Evolutionary conservation across 148 eudicot genomes (phyloP), one percentile per base, ranked within the genome.

Genomic region (Silene conica): DNA sequence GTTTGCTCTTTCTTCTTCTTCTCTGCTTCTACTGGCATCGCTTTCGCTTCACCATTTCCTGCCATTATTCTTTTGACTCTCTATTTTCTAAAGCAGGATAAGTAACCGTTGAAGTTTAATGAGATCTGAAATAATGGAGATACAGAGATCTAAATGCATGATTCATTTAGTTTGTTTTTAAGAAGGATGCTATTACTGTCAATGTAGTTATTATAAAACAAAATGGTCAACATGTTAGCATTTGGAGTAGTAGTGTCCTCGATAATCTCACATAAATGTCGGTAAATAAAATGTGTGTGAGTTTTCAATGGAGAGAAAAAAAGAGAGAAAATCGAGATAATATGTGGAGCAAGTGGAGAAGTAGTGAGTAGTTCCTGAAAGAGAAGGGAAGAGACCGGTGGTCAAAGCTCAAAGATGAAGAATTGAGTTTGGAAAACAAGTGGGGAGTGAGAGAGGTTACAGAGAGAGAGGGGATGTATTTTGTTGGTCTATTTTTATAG

Each of bases 1-100:
- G 94, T 90, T 76, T 96, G 91, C 71, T 96, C 97, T 56, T 92
- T 69, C 8, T 23, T 89, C 79, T 89, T 90, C 90, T 96, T 96
- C 81, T 96, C 97, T 38, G 92, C 84, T 63, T 82, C 89, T 41
- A 70, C 79, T 18, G 92, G 86, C 90, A 83, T 78, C 78, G 89
- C 34, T 60, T 90, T 90, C 7, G 71, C 81, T 79, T 93, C 76
- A 76, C 66, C 73, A 76, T 26, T 78, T 64, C 78, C 82, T 56
- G 89, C 86, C 89, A 86, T 86, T 58, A 10, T 50, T 73, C 1
- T 50, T 73, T 3, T 14, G n/a, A 1, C 62, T 25, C 6, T 70
- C 28, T 0, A 19, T 18, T 12, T 0, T 8, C 2, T 54, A 59
- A 16, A 38, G 18, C 3, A 16, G 15, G 23, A 67, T 61, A 31